Evolutionary conservation across 2,329 filamentous ascomycete genomes (phyloP).

Genomic region (Coleophoma crateriformis): DNA sequence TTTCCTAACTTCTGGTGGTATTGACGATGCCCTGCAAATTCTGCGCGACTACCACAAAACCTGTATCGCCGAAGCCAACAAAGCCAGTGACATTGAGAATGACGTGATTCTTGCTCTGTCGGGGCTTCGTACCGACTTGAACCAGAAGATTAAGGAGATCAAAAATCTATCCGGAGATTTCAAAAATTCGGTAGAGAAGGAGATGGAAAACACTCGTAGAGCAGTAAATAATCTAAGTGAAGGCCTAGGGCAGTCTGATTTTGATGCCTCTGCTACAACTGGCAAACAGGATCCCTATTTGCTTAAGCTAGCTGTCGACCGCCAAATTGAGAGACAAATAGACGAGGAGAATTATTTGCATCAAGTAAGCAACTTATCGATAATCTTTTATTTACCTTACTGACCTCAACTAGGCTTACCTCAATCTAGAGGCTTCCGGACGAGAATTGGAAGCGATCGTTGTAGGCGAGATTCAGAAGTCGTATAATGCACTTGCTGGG

Average conservation of each 20-base stretch:
- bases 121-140: conserved; percentile 79
- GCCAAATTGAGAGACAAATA: conserved; percentile 85
- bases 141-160: conserved; percentile 98
- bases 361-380: conserved; percentile 50
- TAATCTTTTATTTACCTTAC: conserved; percentile 6
- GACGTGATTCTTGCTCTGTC: conserved; percentile 87
- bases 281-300: conserved; percentile 93
- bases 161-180: conserved; percentile 91
- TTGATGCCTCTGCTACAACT: conserved; percentile 67
- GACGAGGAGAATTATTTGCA: conserved; percentile 98
- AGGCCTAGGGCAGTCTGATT: conserved; percentile 70
- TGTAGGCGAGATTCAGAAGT: conserved; percentile 95
- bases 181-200: conserved; percentile 93
- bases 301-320: conserved; percentile 77
- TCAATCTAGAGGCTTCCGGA: conserved; percentile 91
- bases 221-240: conserved; percentile 80
- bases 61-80: conserved; percentile 73
- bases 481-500: conserved; percentile 88
- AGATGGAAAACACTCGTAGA: conserved; percentile 79
- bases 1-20: conserved; percentile 76
- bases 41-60: conserved; percentile 79
- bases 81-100: conserved; percentile 83
- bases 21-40: conserved; percentile 80
- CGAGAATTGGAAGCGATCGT: conserved; percentile 95
- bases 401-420: conserved; percentile 61